phyloP scores from a whole-genome alignment of 352 stramenopile genomes.

The Globisporangium alternatum region DNA sequence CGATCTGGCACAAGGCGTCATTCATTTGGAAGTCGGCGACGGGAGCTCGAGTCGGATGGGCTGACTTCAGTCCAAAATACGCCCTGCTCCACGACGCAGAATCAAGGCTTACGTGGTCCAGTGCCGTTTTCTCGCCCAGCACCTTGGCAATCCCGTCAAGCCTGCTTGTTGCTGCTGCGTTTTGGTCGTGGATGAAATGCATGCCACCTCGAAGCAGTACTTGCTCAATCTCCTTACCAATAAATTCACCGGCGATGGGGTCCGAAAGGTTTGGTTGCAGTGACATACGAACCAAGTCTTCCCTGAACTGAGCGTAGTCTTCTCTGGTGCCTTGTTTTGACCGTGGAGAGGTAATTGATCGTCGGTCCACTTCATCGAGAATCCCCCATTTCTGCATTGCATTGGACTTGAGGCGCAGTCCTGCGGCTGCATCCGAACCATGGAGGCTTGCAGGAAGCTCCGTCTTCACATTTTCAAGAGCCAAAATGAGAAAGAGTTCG shows the following conservation, averaged over 20 bases:
- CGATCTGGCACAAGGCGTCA: slow-evolving; percentile 9
- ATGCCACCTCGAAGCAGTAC: slow-evolving; percentile 22
- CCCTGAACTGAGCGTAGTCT: slow-evolving; percentile 13
- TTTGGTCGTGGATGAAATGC: slow-evolving; percentile 1
- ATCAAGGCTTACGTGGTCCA: slow-evolving; percentile 34
- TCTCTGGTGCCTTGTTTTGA: neutral
- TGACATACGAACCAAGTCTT: slow-evolving; percentile 25
- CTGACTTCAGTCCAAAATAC: slow-evolving; percentile 8
- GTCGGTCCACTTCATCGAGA: slow-evolving; percentile 15
- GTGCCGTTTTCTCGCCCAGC: neutral
- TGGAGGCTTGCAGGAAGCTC: neutral
- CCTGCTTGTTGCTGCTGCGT: neutral
- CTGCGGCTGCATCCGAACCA: neutral
- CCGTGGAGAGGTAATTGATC: neutral
- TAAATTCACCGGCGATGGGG: slow-evolving; percentile 32
- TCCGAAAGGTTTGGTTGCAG: slow-evolving; percentile 31
- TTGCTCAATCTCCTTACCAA: slow-evolving; percentile 36
- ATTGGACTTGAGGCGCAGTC: neutral
- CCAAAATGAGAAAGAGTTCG: slow-evolving; percentile 30
- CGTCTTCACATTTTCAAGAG: slow-evolving; percentile 20
- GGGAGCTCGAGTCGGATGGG: neutral
- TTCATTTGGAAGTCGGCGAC: neutral
- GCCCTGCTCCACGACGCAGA: slow-evolving; percentile 33
- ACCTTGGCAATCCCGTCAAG: neutral
- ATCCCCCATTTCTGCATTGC: slow-evolving; percentile 28